Evolutionary conservation across 139 green algal genomes (phyloP).

Genomic region (Yamagishiella unicocca): DNA sequence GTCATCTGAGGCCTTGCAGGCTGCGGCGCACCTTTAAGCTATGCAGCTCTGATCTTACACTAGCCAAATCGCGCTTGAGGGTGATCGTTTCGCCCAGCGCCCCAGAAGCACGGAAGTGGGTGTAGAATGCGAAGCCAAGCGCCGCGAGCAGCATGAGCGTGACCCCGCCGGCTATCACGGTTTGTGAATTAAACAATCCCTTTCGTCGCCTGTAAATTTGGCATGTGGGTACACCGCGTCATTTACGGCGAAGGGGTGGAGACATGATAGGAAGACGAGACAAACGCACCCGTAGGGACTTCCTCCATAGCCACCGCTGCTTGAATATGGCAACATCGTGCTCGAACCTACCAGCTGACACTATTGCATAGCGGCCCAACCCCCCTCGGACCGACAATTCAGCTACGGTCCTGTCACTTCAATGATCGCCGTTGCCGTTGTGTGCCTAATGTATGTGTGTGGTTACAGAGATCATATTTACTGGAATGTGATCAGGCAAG

Average conservation of each 20-base stretch:
- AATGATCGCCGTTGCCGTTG: too few relatives aligned
- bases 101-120: neutral
- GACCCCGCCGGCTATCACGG: neutral
- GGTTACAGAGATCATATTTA: neutral
- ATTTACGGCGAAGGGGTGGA: too few relatives aligned
- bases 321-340: slow-evolving; percentile 33
- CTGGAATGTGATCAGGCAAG: neutral
- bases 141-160: neutral
- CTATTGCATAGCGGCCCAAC: neutral
- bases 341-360: neutral
- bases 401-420: too few relatives aligned
- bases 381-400: too few relatives aligned
- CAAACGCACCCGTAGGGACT: slow-evolving; percentile 20
- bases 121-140: slow-evolving; percentile 16
- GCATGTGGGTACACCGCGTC: neutral
- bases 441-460: neutral
- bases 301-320: neutral
- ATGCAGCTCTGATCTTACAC: neutral
- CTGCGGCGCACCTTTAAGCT: neutral
- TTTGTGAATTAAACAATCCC: neutral
- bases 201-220: slow-evolving; percentile 5
- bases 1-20: too few relatives aligned
- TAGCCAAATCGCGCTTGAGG: neutral
- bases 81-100: neutral
- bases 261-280: neutral